Conservation (phyloP, 805 yeast species). For the Ogataea polymorpha region DNA sequence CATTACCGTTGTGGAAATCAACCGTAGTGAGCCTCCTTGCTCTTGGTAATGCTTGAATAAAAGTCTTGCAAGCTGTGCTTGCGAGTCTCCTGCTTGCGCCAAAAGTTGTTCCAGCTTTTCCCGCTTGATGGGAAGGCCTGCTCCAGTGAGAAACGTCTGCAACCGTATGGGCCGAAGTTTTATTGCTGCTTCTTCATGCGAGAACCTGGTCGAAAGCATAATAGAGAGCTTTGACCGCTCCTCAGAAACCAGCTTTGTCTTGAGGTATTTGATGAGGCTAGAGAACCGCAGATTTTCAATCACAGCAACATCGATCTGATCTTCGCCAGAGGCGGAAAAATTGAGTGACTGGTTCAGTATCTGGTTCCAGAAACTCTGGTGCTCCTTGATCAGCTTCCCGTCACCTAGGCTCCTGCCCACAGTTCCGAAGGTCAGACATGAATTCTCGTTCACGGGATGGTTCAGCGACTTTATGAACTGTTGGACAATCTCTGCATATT, state of each 20-base stretch:
- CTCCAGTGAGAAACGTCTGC: constrained; percentile 42
- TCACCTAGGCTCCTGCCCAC: constrained; percentile 22
- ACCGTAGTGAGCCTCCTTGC: constrained; percentile 35
- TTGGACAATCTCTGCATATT: constrained; percentile 37
- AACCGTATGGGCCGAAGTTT: constrained; percentile 39
- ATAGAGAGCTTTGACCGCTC: constrained; percentile 41
- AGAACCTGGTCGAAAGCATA: constrained; percentile 37
- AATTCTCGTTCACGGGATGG: constrained; percentile 18
- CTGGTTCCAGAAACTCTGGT: constrained; percentile 48
- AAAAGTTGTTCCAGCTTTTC: constrained; percentile 39
- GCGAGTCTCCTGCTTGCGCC: constrained; percentile 36
- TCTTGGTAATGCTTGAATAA: constrained; percentile 41
- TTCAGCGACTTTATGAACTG: constrained; percentile 35
- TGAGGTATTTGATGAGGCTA: constrained; percentile 37
- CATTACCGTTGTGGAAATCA: constrained; percentile 23
- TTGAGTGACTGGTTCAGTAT: constrained; percentile 42
- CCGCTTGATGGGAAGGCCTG: constrained; percentile 45
- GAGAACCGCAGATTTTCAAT: constrained; percentile 33
- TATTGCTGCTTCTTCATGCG: constrained; percentile 36
- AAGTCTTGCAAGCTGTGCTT: constrained; percentile 36
- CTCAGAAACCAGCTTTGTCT: constrained; percentile 35
- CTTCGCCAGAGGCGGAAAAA: constrained; percentile 35
- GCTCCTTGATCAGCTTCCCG: constrained; percentile 34
- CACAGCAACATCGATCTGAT: constrained; percentile 33
- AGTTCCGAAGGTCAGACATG: constrained; percentile 27